Conservation (phyloP, 768 basidiomycete genomes). For the Crepidotus variabilis region DNA sequence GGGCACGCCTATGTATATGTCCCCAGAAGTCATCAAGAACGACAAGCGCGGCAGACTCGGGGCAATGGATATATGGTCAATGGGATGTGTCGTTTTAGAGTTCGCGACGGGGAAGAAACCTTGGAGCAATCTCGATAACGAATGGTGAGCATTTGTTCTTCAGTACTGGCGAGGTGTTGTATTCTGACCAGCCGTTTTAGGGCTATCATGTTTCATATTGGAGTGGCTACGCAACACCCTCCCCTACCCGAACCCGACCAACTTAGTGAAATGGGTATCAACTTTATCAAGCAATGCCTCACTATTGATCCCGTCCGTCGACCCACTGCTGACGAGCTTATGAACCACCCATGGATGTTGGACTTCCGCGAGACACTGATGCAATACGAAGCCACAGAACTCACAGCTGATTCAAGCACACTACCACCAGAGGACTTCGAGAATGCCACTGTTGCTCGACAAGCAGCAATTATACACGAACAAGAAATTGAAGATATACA, state of each 20-base stretch:
- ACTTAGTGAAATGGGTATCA: conserved; percentile 84
- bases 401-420: conserved; percentile 27
- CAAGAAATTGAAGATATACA: conserved; percentile 57
- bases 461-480: conserved; percentile 53
- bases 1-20: conserved; percentile 99
- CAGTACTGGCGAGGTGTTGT: not conserved
- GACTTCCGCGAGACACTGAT: conserved; percentile 71
- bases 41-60: conserved; percentile 85
- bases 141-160: conserved; percentile 63
- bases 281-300: conserved; percentile 90
- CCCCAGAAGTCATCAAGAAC: conserved; percentile 96
- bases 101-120: conserved; percentile 96
- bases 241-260: conserved; percentile 90
- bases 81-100: conserved; percentile 97
- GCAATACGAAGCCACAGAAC: conserved; percentile 64
- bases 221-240: conserved; percentile 94
- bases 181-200: conserved; percentile 35
- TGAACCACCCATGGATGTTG: conserved; percentile 88
- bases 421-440: conserved; percentile 43
- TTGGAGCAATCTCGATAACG: conserved; percentile 98
- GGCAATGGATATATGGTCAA: conserved; percentile 97
- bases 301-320: conserved; percentile 81
- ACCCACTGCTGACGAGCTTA: conserved; percentile 80
- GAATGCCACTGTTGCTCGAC: conserved; percentile 47
- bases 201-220: conserved; percentile 99